Conservation (phyloP, 345 rosid species). For the Eucalyptus marginata region DNA sequence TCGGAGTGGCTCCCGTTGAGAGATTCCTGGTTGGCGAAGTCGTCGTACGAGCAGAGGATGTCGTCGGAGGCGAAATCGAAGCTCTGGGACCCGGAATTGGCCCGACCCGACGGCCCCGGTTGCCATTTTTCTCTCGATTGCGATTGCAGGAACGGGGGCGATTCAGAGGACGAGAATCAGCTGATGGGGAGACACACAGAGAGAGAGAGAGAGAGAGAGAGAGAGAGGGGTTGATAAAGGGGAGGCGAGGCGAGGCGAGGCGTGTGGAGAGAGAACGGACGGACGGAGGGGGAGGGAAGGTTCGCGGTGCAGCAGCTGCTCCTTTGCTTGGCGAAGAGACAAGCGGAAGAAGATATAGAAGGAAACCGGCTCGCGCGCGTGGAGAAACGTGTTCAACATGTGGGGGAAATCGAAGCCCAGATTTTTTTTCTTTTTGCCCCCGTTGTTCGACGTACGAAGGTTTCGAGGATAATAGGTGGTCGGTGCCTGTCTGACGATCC, state of each 20-base stretch:
- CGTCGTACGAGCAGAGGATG: conserved; percentile 96
- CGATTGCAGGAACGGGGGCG: background rate
- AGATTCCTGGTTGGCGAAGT: conserved; percentile 59
- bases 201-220: background rate
- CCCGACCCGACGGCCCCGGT: conserved; percentile 67
- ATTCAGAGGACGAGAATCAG: background rate
- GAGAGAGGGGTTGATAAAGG: background rate
- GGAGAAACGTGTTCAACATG: background rate
- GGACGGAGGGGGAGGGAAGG: background rate
- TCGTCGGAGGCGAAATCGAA: conserved; percentile 94
- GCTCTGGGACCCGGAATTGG: conserved; percentile 51
- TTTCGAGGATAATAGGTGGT: background rate
- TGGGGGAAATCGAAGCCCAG: background rate
- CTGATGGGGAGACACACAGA: background rate
- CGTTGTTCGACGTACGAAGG: background rate
- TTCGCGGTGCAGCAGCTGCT: background rate
- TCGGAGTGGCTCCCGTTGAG: conserved; percentile 58
- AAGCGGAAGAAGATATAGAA: background rate
- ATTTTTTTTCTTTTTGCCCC: background rate
- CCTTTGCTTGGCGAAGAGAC: background rate
- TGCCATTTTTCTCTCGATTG: conserved; percentile 35
- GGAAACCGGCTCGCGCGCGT: background rate
- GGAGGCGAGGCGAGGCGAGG: background rate
- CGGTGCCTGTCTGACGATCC: background rate
- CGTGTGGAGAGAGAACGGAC: background rate